These are phyloP conservation scores for Chlorella variabilis DNA, from an alignment of 163 green algal genomes.

Conservation along the genomic window DNA sequence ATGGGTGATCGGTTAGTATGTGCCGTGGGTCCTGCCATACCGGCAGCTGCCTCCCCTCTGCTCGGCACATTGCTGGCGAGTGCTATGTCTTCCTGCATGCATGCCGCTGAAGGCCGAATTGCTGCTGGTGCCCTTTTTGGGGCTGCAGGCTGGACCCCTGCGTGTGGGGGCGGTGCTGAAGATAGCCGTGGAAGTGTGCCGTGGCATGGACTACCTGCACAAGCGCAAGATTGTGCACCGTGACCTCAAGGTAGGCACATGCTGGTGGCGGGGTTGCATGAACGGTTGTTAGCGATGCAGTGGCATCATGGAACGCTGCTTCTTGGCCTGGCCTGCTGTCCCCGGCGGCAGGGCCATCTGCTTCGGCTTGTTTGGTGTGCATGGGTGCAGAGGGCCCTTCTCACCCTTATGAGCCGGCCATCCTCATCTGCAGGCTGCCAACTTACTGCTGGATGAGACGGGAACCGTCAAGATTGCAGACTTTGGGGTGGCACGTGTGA, in stretches of 20 bases:
- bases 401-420: no score
- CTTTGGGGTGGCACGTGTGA: constrained; percentile 96
- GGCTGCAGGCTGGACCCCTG: constrained; percentile 70
- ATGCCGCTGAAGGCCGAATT: no score
- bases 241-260: constrained; percentile 86
- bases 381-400: no score
- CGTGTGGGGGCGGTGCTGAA: constrained; percentile 79
- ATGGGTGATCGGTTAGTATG: not conserved
- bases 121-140: no score
- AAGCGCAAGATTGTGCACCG: constrained; percentile 98
- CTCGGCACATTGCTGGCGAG: no score
- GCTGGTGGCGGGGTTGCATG: not conserved
- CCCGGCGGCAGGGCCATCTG: no score
- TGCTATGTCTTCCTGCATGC: no score
- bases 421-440: constrained; percentile 76
- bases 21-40: not conserved
- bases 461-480: constrained; percentile 94
- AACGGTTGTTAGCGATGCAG: no score
- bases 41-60: no score
- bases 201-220: constrained; percentile 99
- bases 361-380: no score
- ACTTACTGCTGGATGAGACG: constrained; percentile 98
- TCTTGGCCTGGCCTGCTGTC: no score
- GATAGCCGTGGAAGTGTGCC: constrained; percentile 85
- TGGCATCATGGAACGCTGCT: no score